Evolutionary conservation across 345 rosid species (phyloP).

Genomic region (Dimocarpus longan): DNA sequence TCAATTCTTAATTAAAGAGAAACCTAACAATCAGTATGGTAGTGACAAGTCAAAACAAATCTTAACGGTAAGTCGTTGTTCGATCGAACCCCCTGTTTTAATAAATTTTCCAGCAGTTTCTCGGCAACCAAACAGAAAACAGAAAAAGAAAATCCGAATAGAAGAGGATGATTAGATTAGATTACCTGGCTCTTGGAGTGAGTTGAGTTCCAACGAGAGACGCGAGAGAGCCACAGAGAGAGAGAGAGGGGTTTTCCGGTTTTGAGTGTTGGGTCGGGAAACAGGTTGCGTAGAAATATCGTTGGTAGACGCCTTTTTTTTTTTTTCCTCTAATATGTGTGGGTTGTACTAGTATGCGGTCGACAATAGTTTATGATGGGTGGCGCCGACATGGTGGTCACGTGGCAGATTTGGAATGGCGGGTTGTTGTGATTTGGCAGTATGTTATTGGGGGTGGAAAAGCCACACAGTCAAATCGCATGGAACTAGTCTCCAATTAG

Average conservation of each 20-base stretch:
- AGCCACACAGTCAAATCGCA: neutral
- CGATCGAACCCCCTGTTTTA: neutral
- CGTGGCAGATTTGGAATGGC: neutral
- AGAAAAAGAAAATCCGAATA: neutral
- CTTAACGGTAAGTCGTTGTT: no score
- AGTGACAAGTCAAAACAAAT: neutral
- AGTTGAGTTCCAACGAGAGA: neutral
- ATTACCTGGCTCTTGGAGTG: neutral
- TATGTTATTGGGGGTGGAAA: neutral
- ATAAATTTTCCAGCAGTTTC: neutral
- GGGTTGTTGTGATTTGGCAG: neutral
- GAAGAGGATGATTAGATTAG: neutral
- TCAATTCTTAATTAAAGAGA: neutral
- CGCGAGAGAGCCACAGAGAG: neutral
- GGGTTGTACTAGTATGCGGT: neutral
- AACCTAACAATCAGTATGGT: neutral
- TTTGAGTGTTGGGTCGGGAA: slow-evolving; percentile 4
- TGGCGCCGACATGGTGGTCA: neutral
- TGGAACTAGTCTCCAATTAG: neutral
- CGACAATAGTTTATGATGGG: no score
- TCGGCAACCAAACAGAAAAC: neutral
- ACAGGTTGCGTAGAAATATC: neutral
- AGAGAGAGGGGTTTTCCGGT: neutral
- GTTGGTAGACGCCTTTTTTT: neutral
- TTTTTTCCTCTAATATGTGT: no score